Evolutionary conservation across 2,329 filamentous ascomycete genomes (phyloP).

Genomic region (Trichoderma polysporum): DNA sequence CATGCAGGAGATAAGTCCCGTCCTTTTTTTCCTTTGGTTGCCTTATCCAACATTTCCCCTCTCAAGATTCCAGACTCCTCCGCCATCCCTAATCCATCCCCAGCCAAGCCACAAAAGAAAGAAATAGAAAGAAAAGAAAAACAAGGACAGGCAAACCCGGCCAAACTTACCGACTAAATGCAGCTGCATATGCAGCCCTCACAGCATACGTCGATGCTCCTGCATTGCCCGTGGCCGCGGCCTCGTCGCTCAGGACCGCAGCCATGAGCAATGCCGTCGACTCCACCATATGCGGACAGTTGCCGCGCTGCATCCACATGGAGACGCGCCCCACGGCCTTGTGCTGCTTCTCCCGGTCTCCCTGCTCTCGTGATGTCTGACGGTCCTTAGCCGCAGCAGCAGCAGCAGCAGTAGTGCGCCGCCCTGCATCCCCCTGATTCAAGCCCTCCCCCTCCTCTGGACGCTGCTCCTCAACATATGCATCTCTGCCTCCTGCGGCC

Average conservation of each 20-base stretch:
- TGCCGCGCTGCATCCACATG: slow-evolving; percentile 70
- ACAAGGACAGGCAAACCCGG: not conserved
- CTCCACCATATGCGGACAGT: slow-evolving; percentile 76
- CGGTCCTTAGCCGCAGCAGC: not conserved
- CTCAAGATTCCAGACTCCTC: not conserved
- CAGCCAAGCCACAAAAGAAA: not conserved
- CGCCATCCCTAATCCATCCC: not conserved
- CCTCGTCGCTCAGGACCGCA: slow-evolving; percentile 64
- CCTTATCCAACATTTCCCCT: slow-evolving; percentile 1
- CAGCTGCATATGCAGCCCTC: slow-evolving; percentile 69
- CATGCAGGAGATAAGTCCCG: not conserved
- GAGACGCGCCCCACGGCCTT: slow-evolving; percentile 57
- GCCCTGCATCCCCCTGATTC: slow-evolving; percentile 14
- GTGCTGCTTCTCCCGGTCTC: slow-evolving; percentile 31
- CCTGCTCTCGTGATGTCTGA: slow-evolving; percentile 12
- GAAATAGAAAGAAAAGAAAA: not conserved
- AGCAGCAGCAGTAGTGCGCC: slow-evolving; percentile 6
- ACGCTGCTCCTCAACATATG: slow-evolving; percentile 9
- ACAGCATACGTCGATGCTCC: slow-evolving; percentile 58
- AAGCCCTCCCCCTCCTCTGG: slow-evolving; percentile 14
- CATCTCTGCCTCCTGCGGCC: not conserved
- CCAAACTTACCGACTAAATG: slow-evolving; percentile 65
- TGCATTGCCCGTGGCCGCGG: slow-evolving; percentile 32
- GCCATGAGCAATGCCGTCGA: slow-evolving; percentile 72
- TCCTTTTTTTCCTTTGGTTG: not conserved